Percentiles rank a stretch among this genome's conserved stretches.
Evolutionary conservation across 1,139 yeast genomes (phyloP).

Genomic region (Kodamaea anthophila): DNA sequence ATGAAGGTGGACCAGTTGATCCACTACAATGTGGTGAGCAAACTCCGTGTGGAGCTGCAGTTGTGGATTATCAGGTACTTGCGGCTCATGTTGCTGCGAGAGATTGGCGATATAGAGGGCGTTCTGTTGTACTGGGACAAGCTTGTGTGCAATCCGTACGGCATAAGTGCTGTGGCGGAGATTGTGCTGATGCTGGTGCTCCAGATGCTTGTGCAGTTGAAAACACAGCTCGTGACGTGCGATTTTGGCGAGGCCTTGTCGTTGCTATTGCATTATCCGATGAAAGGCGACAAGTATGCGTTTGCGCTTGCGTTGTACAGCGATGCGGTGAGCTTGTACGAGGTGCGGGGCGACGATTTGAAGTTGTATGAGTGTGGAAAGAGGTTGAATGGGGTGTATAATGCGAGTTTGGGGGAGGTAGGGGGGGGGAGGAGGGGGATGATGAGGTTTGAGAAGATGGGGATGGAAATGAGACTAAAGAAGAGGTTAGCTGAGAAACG

Average conservation of each 20-base stretch:
- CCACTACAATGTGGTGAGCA: conserved; percentile 39
- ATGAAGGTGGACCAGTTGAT: conserved; percentile 45
- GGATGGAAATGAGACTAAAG: conserved; percentile 41
- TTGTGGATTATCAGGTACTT: conserved; percentile 66
- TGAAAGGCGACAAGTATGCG: conserved; percentile 13
- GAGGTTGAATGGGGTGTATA: conserved; percentile 29
- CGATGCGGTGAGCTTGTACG: conserved; percentile 28
- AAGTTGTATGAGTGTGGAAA: conserved; percentile 38
- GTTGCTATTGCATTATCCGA: conserved; percentile 55
- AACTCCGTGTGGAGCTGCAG: conserved; percentile 51
- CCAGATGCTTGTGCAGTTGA: conserved; percentile 45
- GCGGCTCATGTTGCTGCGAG: conserved; percentile 52
- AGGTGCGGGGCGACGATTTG: conserved; percentile 27
- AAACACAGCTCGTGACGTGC: conserved; percentile 42
- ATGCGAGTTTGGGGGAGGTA: conserved; percentile 32
- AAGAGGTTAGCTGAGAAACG: conserved; percentile 38
- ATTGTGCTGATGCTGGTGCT: conserved; percentile 48
- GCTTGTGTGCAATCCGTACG: conserved; percentile 29
- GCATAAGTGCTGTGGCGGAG: conserved; percentile 24
- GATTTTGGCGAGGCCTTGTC: conserved; percentile 62
- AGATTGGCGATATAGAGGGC: conserved; percentile 36
- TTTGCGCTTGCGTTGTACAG: conserved; percentile 23
- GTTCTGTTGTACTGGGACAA: conserved; percentile 55
- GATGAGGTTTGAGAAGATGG: conserved; percentile 37
- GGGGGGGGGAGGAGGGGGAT: conserved; percentile 35